Conservation (phyloP, 1,284 basidiomycete species). For the Veloporphyrellus conicus region DNA sequence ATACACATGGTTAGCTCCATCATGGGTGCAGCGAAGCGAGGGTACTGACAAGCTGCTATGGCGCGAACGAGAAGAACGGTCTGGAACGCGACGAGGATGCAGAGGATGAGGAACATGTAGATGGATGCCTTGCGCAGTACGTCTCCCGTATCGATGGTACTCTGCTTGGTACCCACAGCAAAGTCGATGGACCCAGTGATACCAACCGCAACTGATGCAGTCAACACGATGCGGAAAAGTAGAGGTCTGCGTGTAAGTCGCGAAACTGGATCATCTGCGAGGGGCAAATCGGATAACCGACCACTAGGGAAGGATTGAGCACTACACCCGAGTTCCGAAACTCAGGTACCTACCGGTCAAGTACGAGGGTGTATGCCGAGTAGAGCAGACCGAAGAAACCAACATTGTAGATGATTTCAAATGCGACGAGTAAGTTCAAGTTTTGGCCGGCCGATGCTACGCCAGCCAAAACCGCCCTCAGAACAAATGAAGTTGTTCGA, state of each 20-base stretch:
- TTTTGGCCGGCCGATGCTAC: constrained; percentile 23
- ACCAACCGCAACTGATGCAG: constrained; percentile 38
- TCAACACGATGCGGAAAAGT: constrained; percentile 34
- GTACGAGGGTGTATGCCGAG: constrained; percentile 34
- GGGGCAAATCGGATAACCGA: constrained; percentile 21
- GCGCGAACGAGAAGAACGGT: constrained; percentile 33
- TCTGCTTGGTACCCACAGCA: constrained; percentile 12
- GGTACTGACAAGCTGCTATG: constrained; percentile 22
- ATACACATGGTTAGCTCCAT: constrained; percentile 1
- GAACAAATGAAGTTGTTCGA: constrained; percentile 29
- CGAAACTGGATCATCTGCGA: constrained; percentile 25
- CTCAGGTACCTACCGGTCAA: constrained; percentile 28
- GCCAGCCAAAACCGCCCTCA: constrained; percentile 31
- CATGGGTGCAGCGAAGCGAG: background rate
- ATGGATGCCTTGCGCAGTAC: constrained; percentile 36
- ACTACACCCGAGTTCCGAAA: background rate
- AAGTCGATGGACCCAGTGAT: constrained; percentile 34
- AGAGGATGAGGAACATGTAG: constrained; percentile 45
- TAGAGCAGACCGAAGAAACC: constrained; percentile 37
- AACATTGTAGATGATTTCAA: constrained; percentile 32
- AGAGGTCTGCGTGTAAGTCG: constrained; percentile 32
- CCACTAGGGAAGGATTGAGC: constrained; percentile 14
- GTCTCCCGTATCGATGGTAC: constrained; percentile 17
- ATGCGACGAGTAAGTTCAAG: constrained; percentile 23
- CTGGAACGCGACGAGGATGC: constrained; percentile 38